A percentile compares a stretch with the other conserved stretches of the same genome.
phyloP scores from a whole-genome alignment of 495 filamentous ascomycete species.

The Cercophora sp. region DNA sequence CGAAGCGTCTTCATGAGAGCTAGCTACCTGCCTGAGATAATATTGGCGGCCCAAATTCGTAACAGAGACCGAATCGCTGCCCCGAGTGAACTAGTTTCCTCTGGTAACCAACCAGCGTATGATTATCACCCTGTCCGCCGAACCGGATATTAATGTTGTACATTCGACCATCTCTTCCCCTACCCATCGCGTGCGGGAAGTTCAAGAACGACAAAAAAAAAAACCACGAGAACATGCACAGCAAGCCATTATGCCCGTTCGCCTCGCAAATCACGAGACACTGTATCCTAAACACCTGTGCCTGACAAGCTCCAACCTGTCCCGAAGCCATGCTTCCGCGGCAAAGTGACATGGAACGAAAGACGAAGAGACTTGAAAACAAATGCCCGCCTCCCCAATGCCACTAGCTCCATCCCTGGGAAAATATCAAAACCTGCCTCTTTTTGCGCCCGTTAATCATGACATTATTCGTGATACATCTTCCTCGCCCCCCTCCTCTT shows the following conservation, averaged over 20 bases:
- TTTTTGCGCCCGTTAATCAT: constrained; percentile 14
- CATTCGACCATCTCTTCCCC: neutral
- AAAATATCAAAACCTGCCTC: neutral
- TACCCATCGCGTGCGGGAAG: neutral
- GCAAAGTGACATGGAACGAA: neutral
- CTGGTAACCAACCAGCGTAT: too few species aligned
- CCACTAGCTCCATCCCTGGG: neutral
- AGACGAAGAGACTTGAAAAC: neutral
- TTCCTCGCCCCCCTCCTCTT: neutral
- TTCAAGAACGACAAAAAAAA: neutral
- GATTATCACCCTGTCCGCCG: neutral
- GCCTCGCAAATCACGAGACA: constrained; percentile 7
- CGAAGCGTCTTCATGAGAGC: too few species aligned
- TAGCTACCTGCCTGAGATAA: too few species aligned
- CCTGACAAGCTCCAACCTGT: neutral
- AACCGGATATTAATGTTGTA: constrained; percentile 4
- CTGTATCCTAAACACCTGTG: constrained; percentile 23
- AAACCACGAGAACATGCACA: neutral
- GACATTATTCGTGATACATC: constrained; percentile 6
- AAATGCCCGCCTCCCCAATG: neutral
- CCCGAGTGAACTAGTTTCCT: too few species aligned
- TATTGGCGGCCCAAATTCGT: too few species aligned
- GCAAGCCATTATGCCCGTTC: too few species aligned
- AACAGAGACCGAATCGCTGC: too few species aligned
- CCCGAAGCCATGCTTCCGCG: neutral